Evolutionary conservation across 306 rosid genomes (phyloP).

Genomic region (Sindora glabra): DNA sequence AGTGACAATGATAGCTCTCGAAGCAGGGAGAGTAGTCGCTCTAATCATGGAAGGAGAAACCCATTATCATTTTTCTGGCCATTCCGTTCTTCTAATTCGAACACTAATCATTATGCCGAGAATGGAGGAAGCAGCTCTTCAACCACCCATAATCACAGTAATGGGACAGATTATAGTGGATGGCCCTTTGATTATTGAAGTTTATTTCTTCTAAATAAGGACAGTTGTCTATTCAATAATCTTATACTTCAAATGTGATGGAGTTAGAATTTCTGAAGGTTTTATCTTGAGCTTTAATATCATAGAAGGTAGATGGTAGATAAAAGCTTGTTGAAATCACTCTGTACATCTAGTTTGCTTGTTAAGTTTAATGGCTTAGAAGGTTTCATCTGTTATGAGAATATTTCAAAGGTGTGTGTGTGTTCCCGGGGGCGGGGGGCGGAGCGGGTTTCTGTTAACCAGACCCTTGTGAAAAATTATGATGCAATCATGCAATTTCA

Average conservation of each 20-base stretch:
- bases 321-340: background rate
- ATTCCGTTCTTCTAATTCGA: slow-evolving; percentile 26
- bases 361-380: background rate
- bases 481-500: too few species aligned
- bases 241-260: background rate
- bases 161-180: slow-evolving; percentile 16
- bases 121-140: slow-evolving; percentile 17
- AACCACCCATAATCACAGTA: slow-evolving; percentile 16
- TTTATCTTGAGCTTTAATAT: background rate
- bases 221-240: background rate
- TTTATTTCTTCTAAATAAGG: background rate
- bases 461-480: too few species aligned
- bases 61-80: slow-evolving; percentile 51
- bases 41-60: slow-evolving; percentile 47
- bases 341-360: background rate
- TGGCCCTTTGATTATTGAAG: slow-evolving; percentile 21
- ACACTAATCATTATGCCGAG: slow-evolving; percentile 26
- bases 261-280: background rate
- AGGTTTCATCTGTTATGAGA: background rate
- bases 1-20: background rate
- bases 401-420: too few species aligned
- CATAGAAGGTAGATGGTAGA: background rate
- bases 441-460: too few species aligned
- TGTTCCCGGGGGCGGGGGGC: too few species aligned
- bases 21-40: slow-evolving; percentile 18